Base-by-base conservation (phyloP, 805 yeast genomes). In the Candida piceae region DNA sequence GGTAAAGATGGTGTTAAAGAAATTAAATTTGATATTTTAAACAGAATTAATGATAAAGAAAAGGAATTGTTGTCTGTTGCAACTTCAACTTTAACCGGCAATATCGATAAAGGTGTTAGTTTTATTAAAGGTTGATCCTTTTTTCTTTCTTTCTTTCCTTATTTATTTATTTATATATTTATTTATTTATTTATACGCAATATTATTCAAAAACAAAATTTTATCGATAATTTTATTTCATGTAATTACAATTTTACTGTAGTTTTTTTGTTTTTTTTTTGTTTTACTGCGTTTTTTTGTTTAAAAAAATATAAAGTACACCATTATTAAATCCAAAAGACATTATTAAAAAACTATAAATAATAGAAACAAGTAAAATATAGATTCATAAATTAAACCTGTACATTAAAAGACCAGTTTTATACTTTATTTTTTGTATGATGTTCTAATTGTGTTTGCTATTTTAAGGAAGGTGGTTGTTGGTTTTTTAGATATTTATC, bases 101-200 rank as follows among this genome's bases (percentile, higher is more conserved):
- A 75, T 60, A 74, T 80, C 44, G 69, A 62, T 36, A 80, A 78
- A 66, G 87, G 86, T 42, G 69, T 66, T 32, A 38, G 25, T 28
- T 48, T 46, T 32, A 28, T 31, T 13, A 38, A 31, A 29, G 22
- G 21, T 13, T 28, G 17, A 36, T 19, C 7, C n/a, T n/a, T n/a
- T 36, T 31, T 22, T 35, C 21, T 20, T 24, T n/a, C 24, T 4
- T 12, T n/a, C 4, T 16, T 24, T 4, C 16, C n/a, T 17, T 24
- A 13, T 32, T 17, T 16, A 18, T 12, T 18, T 8, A 24, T 26
- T 5, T 4, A 18, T 17, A 7, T 19, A 3, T 11, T 29, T 19
- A 7, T 18, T 29, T 19, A n/a, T n/a, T n/a, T n/a, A n/a, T n/a
- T n/a, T n/a, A n/a, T n/a, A n/a, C n/a, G n/a, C n/a, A n/a, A n/a